These are phyloP conservation scores for Podaxis mareebaensis DNA, from an alignment of 768 basidiomycete genomes.

Conservation along the genomic window DNA sequence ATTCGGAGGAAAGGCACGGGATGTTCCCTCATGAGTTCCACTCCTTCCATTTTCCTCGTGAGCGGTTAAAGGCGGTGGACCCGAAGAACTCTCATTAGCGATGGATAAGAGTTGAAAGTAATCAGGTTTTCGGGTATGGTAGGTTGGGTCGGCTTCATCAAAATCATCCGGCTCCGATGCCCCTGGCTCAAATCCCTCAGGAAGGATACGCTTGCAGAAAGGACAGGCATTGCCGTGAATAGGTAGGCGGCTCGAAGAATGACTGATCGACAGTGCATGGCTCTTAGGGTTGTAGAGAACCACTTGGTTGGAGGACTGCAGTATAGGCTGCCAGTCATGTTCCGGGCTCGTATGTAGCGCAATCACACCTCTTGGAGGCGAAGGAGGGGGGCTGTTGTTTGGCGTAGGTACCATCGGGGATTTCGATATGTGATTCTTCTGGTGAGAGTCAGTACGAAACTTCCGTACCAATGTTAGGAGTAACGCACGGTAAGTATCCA, in stretches of 20 bases:
- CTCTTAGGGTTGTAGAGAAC: constrained; percentile 87
- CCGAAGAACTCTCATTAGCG: constrained; percentile 63
- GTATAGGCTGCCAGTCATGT: constrained; percentile 74
- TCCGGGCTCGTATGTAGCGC: constrained; percentile 17
- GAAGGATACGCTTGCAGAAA: constrained; percentile 69
- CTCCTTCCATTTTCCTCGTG: constrained; percentile 9
- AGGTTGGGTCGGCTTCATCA: constrained; percentile 39
- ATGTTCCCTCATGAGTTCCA: neutral
- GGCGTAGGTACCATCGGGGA: neutral
- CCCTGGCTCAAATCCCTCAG: constrained; percentile 39
- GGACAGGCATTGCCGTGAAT: constrained; percentile 51
- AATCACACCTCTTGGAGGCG: constrained; percentile 17
- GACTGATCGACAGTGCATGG: constrained; percentile 72
- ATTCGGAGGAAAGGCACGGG: constrained; percentile 58
- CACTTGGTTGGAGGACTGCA: constrained; percentile 82
- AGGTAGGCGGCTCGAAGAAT: constrained; percentile 30
- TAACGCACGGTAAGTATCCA: neutral
- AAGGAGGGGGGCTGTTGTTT: constrained; percentile 14
- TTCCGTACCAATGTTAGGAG: neutral
- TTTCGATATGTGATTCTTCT: constrained; percentile 1
- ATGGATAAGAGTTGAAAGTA: constrained; percentile 80
- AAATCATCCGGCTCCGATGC: constrained; percentile 26
- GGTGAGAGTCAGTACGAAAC: neutral
- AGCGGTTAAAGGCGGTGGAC: constrained; percentile 47
- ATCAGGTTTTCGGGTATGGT: constrained; percentile 62